Base-by-base conservation (phyloP, 2,329 filamentous ascomycete genomes). In the Colletotrichum coccodes region DNA sequence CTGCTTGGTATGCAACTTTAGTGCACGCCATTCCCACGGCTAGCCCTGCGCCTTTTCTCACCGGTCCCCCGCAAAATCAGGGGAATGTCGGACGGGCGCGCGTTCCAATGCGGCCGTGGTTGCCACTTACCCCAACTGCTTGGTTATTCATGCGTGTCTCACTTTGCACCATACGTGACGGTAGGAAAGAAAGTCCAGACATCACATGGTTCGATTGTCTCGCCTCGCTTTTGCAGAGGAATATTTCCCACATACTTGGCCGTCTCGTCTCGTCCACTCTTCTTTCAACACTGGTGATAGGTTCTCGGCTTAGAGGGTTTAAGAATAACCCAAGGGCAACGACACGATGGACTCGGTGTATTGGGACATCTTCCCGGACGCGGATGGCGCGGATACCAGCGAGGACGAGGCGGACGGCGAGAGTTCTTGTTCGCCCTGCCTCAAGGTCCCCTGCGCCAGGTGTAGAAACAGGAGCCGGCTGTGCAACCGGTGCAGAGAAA, bases 271-370 rank as follows among this genome's bases (percentile, higher is more conserved):
- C 18, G 40, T 44, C 40, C 6, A n/a, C n/a, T 44, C 14, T 36
- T 36, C 7, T 14, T 36, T 36, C 34, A 7, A 36, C 14, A 7
- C 12, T n/a, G 16, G 11, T 42, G 3, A n/a, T 4, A n/a, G 21
- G n/a, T n/a, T n/a, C n/a, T n/a, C n/a, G n/a, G n/a, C n/a, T 9
- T 23, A 14, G 4, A 8, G 11, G 21, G 16, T 47, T 47, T 47
- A n/a, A 26, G 4, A n/a, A 12, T 16, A 11, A 16, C 26, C 16
- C 16, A 26, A 6, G 14, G 6, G n/a, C 11, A 6, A 16, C 16
- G 12, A 18, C 7, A 32, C 16, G 6, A 65, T 68, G 65, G 60
- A 68, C 18, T 54, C 65, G 11, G 32, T 46, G 3, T 60, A 65
- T 18, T 59, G 26, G 26, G 40, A 65, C 32, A 23, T 59, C 6